Evolutionary conservation across 31 red algal genomes (phyloP), one percentile per base, ranked within the genome.

Genomic region (Asparagopsis taxiformis): DNA sequence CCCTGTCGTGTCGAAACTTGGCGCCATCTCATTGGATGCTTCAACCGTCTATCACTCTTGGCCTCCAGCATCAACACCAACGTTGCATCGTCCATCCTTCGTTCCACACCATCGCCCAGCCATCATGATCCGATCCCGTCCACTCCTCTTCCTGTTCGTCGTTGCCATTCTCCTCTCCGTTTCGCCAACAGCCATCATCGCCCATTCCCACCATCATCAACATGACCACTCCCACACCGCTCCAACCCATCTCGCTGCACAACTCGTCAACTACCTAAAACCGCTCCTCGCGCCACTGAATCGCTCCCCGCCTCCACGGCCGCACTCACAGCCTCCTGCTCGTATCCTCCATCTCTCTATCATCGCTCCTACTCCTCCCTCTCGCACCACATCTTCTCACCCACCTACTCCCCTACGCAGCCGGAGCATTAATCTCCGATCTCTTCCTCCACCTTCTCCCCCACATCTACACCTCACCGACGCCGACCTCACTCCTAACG

Each of bases 351-450:
- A 65, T 62, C 46, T 76, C 73, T 15, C 84, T 88, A 13, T 55
- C 67, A 1, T 68, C 67, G 29, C 62, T 83, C 36, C 39, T 83
- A 11, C 79, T 83, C 2, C 67, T 83, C 46, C 79, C 84, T 8
- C 48, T 76, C 64, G 38, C 73, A 16, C 43, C 74, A 15, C 29
- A 51, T 0, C 49, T 77, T 0, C 32, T 59, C 0, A 26, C 55
- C 2, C 10, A 60, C 10, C 55, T 88, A 19, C 84, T 88, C 32
- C 72, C 73, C 6, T 94, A 89, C 60, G 72, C 91, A 20, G 84
- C 84, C n/a, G 91, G 91, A 15, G 91, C 91, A 3, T 50, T 94
- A 4, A 56, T 94, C 43, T 57, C 84, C 13, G 91, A 94, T 52
- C 70, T 88, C n/a, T 75, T 56, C 43, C 15, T 52, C 29, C 91